A percentile compares a stretch with the other conserved stretches of the same genome.
phyloP scores from a whole-genome alignment of 2,329 filamentous ascomycete species.

The Pseudogymnoascus sp. region DNA sequence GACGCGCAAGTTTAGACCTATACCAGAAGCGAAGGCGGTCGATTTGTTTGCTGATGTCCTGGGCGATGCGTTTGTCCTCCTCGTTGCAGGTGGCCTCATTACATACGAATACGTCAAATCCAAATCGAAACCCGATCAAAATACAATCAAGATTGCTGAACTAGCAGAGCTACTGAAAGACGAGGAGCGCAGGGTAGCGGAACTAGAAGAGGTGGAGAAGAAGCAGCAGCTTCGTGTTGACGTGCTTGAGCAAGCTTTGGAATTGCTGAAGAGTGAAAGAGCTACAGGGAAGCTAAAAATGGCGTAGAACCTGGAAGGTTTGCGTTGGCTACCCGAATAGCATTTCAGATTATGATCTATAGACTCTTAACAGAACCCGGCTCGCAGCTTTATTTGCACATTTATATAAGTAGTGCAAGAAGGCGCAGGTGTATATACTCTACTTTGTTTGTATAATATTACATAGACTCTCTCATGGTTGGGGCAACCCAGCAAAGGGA shows the following conservation, averaged over 20 bases:
- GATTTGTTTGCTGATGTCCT: slow-evolving; percentile 61
- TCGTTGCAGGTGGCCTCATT: slow-evolving; percentile 50
- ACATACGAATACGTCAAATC: slow-evolving; percentile 56
- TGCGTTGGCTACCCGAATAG: not conserved
- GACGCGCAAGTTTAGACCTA: slow-evolving; percentile 54
- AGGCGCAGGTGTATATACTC: not conserved
- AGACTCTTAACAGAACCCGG: not conserved
- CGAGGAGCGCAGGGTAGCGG: slow-evolving; percentile 46
- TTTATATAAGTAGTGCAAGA: not conserved
- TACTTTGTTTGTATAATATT: slow-evolving; percentile 6
- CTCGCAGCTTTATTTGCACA: not conserved
- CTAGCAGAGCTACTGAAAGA: slow-evolving; percentile 45
- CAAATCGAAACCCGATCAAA: slow-evolving; percentile 54
- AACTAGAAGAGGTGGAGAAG: slow-evolving; percentile 43
- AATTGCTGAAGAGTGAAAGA: slow-evolving; percentile 23
- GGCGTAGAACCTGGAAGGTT: not conserved
- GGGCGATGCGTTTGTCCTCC: slow-evolving; percentile 56
- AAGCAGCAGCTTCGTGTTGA: slow-evolving; percentile 25
- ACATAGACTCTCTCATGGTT: not conserved
- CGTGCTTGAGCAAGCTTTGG: slow-evolving; percentile 27
- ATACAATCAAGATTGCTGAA: slow-evolving; percentile 46
- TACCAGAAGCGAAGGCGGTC: slow-evolving; percentile 60
- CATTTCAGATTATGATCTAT: not conserved
- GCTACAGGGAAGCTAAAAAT: slow-evolving; percentile 18
- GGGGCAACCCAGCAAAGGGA: not conserved